Evolutionary conservation across 108 stramenopile species (phyloP).

Genomic region (Skeletonema costatum): DNA sequence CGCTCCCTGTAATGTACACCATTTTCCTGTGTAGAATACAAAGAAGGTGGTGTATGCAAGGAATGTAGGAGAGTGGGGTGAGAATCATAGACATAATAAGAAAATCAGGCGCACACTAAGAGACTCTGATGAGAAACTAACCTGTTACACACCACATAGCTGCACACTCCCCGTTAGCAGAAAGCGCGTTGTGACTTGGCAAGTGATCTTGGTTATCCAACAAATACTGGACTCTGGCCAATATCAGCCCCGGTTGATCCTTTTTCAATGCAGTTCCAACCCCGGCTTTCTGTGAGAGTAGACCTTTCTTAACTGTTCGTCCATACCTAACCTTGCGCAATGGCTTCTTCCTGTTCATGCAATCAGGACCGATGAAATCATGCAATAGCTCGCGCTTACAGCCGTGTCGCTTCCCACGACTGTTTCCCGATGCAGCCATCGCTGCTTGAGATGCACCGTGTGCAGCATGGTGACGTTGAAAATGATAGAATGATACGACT

Average conservation of each 20-base stretch:
- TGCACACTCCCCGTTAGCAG: slow-evolving; percentile 57
- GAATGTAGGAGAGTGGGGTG: too few relatives aligned
- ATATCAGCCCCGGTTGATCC: slow-evolving; percentile 38
- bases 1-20: slow-evolving; percentile 55
- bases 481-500: slow-evolving; percentile 52
- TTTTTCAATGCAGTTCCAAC: slow-evolving; percentile 47
- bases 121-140: too few relatives aligned
- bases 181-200: slow-evolving; percentile 43
- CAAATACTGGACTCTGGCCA: slow-evolving; percentile 43
- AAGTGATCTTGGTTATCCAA: slow-evolving; percentile 48
- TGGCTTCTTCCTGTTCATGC: slow-evolving; percentile 32
- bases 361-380: slow-evolving; percentile 39
- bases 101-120: too few relatives aligned
- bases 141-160: slow-evolving; percentile 55
- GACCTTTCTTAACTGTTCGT: slow-evolving; percentile 28
- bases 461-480: slow-evolving; percentile 29
- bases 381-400: slow-evolving; percentile 27
- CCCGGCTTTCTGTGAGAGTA: slow-evolving; percentile 32
- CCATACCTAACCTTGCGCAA: slow-evolving; percentile 46
- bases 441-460: slow-evolving; percentile 25
- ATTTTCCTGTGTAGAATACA: neutral
- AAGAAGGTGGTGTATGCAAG: too few relatives aligned
- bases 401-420: slow-evolving; percentile 33
- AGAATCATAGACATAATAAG: too few relatives aligned
- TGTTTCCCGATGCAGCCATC: slow-evolving; percentile 17